Percentiles rank a stretch among this genome's conserved stretches.
phyloP scores from a whole-genome alignment of 2,329 filamentous ascomycete genomes.

The Fusarium hostae region DNA sequence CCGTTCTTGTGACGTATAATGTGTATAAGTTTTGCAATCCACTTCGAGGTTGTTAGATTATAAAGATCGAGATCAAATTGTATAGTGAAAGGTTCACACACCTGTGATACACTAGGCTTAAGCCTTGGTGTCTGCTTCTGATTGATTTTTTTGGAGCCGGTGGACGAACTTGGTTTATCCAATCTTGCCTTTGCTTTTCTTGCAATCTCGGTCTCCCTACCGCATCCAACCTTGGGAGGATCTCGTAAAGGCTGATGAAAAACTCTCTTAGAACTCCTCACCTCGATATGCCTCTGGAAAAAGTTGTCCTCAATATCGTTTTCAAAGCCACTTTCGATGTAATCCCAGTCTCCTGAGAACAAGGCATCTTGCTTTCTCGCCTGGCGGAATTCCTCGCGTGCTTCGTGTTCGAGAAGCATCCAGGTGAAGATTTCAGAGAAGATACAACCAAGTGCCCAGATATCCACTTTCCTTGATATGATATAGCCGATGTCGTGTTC shows the following conservation, averaged over 20 bases:
- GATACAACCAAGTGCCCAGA: conserved; percentile 7
- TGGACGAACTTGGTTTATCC: too few species aligned
- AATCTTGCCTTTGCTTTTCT: background rate
- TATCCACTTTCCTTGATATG: background rate
- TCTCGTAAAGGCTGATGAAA: too few species aligned
- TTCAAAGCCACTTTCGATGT: accelerated
- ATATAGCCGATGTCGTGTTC: background rate
- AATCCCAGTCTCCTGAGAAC: background rate
- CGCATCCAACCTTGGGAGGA: too few species aligned
- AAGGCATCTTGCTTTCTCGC: accelerated
- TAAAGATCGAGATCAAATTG: background rate
- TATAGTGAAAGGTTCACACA: accelerated
- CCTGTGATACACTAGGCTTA: background rate
- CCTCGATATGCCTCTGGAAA: background rate
- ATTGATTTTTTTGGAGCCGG: background rate
- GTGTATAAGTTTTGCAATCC: background rate
- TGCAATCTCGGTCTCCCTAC: background rate
- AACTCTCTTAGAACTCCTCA: background rate
- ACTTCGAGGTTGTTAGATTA: background rate
- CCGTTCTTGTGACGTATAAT: background rate
- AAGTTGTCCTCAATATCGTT: background rate
- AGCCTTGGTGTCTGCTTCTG: background rate
- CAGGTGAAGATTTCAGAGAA: conserved; percentile 2
- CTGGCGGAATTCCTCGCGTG: accelerated
- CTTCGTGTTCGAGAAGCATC: background rate